Percentiles rank a stretch among this genome's conserved stretches.
Conservation (phyloP, 768 basidiomycete genomes). For the Pholiota conissans region DNA sequence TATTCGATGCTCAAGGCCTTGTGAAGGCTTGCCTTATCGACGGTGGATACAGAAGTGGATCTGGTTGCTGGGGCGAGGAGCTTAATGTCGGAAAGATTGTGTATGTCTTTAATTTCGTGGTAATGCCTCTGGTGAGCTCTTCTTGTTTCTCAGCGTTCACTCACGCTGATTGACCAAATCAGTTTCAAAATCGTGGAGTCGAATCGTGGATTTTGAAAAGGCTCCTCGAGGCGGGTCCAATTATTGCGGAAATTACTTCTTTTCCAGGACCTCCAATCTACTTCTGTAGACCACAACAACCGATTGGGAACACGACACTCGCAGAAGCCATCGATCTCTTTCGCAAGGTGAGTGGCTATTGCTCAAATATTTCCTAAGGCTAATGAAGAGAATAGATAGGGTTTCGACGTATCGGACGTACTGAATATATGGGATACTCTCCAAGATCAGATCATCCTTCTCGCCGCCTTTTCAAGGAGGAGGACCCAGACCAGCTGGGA, state of each 20-base stretch:
- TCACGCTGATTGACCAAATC: background rate
- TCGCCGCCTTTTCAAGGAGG: conserved; percentile 7
- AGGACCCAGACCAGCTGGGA: conserved; percentile 1
- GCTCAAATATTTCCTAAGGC: no score
- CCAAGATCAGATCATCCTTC: no score
- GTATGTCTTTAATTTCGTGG: background rate
- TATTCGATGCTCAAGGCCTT: conserved; percentile 26
- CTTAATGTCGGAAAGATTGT: conserved; percentile 5
- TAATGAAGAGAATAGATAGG: background rate
- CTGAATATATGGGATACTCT: conserved; percentile 20
- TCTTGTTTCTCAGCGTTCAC: background rate
- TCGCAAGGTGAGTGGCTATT: no score
- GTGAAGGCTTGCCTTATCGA: background rate
- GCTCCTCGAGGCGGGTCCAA: background rate
- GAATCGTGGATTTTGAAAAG: background rate
- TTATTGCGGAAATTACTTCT: background rate
- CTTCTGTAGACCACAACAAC: conserved; percentile 1
- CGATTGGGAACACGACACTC: no score
- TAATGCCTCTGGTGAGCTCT: background rate
- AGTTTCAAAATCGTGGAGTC: conserved; percentile 3
- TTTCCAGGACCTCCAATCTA: no score
- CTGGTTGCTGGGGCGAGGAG: conserved; percentile 10
- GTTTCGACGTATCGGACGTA: conserved; percentile 22
- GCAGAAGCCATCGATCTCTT: no score
- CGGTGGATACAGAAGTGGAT: conserved; percentile 3